A percentile compares a stretch with the other conserved stretches of the same genome.
phyloP scores from a whole-genome alignment of 352 stramenopile species.

The Phytophthora fragariaefolia region DNA sequence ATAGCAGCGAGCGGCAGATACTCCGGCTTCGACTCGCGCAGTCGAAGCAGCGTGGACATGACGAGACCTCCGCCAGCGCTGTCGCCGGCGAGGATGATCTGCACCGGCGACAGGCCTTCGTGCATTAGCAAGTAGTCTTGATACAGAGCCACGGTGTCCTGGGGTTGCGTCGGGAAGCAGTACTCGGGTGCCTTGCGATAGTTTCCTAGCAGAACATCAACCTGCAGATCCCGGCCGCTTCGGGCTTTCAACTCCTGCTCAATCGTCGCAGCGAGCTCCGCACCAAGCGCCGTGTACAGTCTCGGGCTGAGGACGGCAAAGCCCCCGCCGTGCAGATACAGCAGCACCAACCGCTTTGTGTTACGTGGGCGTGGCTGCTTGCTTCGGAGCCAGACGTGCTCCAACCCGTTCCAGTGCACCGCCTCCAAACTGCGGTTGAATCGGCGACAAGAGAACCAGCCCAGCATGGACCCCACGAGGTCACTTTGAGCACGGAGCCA shows the following conservation, averaged over 20 bases:
- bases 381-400: constrained; percentile 51
- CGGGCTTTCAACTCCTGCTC: constrained; percentile 22
- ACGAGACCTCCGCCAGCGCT: constrained; percentile 54
- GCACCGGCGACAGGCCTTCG: constrained; percentile 32
- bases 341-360: constrained; percentile 37
- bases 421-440: constrained; percentile 28
- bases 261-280: constrained; percentile 27
- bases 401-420: constrained; percentile 46
- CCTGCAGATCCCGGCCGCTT: constrained; percentile 3
- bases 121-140: constrained; percentile 43
- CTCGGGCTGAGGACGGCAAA: constrained; percentile 48
- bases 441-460: constrained; percentile 23
- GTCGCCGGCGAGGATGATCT: constrained; percentile 57
- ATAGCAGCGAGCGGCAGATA: constrained; percentile 39
- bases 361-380: not conserved
- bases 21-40: constrained; percentile 31
- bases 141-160: constrained; percentile 51
- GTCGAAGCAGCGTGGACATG: constrained; percentile 51
- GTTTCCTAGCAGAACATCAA: constrained; percentile 56
- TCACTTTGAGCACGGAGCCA: constrained; percentile 33
- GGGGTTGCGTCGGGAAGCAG: constrained; percentile 41
- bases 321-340: constrained; percentile 56
- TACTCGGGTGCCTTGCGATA: constrained; percentile 60
- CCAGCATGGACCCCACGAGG: constrained; percentile 31
- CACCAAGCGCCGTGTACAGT: constrained; percentile 46